These are phyloP conservation scores for Tylopilus felleus DNA, from an alignment of 768 basidiomycete genomes.

Conservation along the genomic window DNA sequence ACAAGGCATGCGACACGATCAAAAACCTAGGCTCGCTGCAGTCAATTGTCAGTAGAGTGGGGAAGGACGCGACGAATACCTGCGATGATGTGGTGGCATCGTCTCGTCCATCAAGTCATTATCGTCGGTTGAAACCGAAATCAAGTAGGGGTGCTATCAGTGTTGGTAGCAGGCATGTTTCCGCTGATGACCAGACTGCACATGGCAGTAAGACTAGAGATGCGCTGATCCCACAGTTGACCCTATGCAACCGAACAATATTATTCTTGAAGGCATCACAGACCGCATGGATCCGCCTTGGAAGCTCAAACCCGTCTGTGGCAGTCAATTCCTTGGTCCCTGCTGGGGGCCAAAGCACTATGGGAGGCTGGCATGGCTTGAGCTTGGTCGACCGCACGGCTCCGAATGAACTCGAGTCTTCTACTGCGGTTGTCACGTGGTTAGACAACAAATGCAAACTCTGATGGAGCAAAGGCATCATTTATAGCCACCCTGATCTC, in stretches of 20 bases:
- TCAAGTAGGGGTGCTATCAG: constrained; percentile 11
- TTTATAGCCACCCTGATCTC: too few relatives aligned
- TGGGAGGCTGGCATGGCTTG: too few relatives aligned
- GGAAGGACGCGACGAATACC: constrained; percentile 33
- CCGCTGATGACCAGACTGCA: constrained; percentile 48
- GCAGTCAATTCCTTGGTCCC: constrained; percentile 34
- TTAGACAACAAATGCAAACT: constrained; percentile 20
- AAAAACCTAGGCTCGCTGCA: constrained; percentile 36
- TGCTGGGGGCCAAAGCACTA: constrained; percentile 38
- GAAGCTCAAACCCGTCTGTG: constrained; percentile 40
- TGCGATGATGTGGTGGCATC: constrained; percentile 50
- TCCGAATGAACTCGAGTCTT: too few relatives aligned
- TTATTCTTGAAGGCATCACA: constrained; percentile 54
- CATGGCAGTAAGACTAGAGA: constrained; percentile 42
- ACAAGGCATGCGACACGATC: constrained; percentile 51
- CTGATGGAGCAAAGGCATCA: constrained; percentile 1
- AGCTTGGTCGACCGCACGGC: too few relatives aligned
- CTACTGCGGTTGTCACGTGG: background rate
- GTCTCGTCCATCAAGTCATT: constrained; percentile 34
- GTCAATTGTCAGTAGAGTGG: constrained; percentile 10
- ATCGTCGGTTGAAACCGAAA: constrained; percentile 22
- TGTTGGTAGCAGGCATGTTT: constrained; percentile 33
- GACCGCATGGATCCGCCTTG: constrained; percentile 49
- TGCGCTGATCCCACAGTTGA: constrained; percentile 12
- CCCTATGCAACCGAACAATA: constrained; percentile 41